These are phyloP conservation scores for Leishmania guyanensis DNA, from an alignment of 208 protist species.

Conservation along the genomic window DNA sequence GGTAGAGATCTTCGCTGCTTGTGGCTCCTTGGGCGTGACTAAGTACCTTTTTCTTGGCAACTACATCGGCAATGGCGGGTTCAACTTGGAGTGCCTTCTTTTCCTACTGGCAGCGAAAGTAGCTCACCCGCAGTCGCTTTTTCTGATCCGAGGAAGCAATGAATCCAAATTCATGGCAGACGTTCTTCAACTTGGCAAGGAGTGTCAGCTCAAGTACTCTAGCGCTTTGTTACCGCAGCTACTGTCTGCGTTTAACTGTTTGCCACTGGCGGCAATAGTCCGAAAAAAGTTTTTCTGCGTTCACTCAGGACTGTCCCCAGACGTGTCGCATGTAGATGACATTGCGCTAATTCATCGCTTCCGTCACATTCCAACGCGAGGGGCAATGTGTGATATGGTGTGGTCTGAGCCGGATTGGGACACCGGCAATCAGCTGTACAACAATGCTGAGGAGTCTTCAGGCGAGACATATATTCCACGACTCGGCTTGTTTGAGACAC, in stretches of 20 bases:
- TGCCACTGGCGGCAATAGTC: constrained; percentile 97
- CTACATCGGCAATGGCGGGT: constrained; percentile 98
- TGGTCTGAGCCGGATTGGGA: constrained; percentile 99
- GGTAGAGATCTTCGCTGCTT: constrained; percentile 78
- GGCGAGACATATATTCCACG: constrained; percentile 65
- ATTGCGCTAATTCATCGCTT: constrained; percentile 95
- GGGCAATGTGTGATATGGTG: constrained; percentile 98
- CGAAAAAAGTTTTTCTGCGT: constrained; percentile 99
- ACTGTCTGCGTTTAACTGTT: constrained; percentile 94
- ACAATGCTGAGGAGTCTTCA: constrained; percentile 32
- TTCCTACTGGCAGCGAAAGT: constrained; percentile 97
- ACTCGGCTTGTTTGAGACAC: constrained; percentile 56
- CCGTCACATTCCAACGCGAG: constrained; percentile 97
- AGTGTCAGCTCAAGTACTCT: constrained; percentile 94
- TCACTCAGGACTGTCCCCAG: constrained; percentile 97
- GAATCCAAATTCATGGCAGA: constrained; percentile 88
- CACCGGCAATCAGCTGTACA: constrained; percentile 81
- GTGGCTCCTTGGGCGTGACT: constrained; percentile 67
- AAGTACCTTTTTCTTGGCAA: constrained; percentile 99
- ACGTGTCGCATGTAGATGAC: constrained; percentile 94
- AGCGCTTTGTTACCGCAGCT: constrained; percentile 49
- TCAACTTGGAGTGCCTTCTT: constrained; percentile 97
- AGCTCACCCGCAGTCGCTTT: constrained; percentile 84
- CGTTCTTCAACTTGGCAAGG: constrained; percentile 93
- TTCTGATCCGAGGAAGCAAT: constrained; percentile 94